Evolutionary conservation across 306 rosid species (phyloP).

Genomic region (Gillenia trifoliata): DNA sequence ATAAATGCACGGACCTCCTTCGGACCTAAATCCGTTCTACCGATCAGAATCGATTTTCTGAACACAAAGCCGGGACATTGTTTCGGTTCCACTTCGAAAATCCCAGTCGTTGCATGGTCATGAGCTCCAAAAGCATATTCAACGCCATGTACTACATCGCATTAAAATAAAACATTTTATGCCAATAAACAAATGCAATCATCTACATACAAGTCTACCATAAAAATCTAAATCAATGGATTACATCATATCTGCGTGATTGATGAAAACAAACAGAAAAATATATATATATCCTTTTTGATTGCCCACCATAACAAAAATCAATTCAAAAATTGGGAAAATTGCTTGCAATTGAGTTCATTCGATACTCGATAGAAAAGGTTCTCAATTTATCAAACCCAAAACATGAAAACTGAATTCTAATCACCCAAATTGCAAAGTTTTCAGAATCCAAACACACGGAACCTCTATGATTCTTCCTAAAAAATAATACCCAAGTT

Average conservation of each 20-base stretch:
- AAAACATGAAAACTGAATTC: neutral
- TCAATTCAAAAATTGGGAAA: neutral
- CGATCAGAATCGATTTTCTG: slow-evolving; percentile 73
- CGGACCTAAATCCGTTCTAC: slow-evolving; percentile 69
- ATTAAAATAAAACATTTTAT: neutral
- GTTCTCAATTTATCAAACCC: neutral
- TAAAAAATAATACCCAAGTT: neutral
- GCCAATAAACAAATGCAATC: slow-evolving; percentile 1
- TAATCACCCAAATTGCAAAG: neutral
- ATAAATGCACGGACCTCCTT: slow-evolving; percentile 60
- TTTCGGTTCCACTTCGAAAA: slow-evolving; percentile 86
- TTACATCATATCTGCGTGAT: neutral
- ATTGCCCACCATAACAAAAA: neutral
- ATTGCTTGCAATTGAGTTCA: neutral
- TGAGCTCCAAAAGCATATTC: slow-evolving; percentile 98
- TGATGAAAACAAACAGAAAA: neutral
- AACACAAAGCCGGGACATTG: slow-evolving; percentile 91
- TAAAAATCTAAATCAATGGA: neutral
- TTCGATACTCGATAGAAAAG: neutral
- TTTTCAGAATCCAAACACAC: neutral
- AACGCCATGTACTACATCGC: slow-evolving; percentile 58
- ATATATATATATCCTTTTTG: neutral
- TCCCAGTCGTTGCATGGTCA: slow-evolving; percentile 71
- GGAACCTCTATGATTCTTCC: neutral
- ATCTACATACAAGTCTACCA: neutral